Evolutionary conservation across 352 stramenopile species (phyloP), one percentile per base, ranked within the genome.

Genomic region (Globisporangium paroecandrum): DNA sequence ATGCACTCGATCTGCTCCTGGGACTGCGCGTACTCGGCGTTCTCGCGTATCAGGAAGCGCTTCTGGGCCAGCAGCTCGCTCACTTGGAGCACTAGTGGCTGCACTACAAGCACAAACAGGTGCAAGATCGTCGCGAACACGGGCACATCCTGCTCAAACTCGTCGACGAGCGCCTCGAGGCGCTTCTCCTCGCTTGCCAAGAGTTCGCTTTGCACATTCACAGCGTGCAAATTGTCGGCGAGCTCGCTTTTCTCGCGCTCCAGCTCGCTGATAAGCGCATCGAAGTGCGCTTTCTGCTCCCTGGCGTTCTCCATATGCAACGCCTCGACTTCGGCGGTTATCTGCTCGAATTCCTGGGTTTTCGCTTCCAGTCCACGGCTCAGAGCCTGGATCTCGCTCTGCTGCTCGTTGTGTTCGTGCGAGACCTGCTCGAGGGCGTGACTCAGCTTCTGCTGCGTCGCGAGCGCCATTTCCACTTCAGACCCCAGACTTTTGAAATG

Each of bases 1-100:
- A 90, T 81, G 57, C 80, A 88, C 65, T 87, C 77, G n/a, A 92
- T 74, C 32, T 90, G 78, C 56, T 80, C 69, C 8, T 88, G 78
- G 15, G 77, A 54, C 41, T 72, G 67, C 8, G 65, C 64, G 47
- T 76, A 84, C 32, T 88, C 77, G 18, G 69, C 72, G 29, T 89
- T 87, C 70, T 90, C 81, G 0, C 74, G 72, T 20, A 57, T 18
- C 3, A 92, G 69, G 12, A 86, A 68, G 1, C 84, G 82, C 66
- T 90, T 90, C 62, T 92, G 84, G 15, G 55, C 60, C 18, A 84
- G 73, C 29, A 92, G 69, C 25, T 90, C 84, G 60, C 77, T 88
- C 8, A 90, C 82, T 69, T 92, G 84, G 6, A 89, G 76, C 41
- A 92, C 73, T 12, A 92, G 64, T 15, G 84, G 75, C 15, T 77